Evolutionary conservation across 2,329 filamentous ascomycete species (phyloP), one percentile per base, ranked within the genome.

Genomic region (Hypocreales sp.): DNA sequence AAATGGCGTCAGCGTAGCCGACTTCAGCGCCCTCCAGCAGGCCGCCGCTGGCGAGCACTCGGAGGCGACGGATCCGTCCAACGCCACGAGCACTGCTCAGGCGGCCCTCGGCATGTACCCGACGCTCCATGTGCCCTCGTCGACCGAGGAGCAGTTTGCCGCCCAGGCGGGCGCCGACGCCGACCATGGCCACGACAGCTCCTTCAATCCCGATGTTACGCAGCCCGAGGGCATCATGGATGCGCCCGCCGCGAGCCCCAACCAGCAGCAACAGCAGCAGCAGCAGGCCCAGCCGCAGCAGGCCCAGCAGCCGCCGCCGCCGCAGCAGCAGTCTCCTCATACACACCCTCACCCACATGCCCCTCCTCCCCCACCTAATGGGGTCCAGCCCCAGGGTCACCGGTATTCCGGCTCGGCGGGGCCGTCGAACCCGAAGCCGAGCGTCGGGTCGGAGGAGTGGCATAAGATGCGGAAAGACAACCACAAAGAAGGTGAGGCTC

Each of bases 401-500:
- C 41, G 48, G 34, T 61, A 54, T 38, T 46, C 51, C 19, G 42
- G 46, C 10, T 41, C 51, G 8, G 37, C 56, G 8, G 40, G 60
- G 37, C 52, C 58, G 38, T 51, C 60, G 30, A 53, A 49, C 37
- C 56, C 66, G 31, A 95, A 94, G 53, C 86, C 86, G 7, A 72
- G 77, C 6, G 90, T 95, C n/a, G 90, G 90, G 3, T 90, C 84
- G 2, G 83, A 92, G 29, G 87, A 95, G 53, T 98, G 90, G 90
- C 90, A 98, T 52, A 92, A 92, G 51, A 76, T 92, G 43, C 74
- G 90, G 35, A 90, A 92, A 49, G 87, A 95, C 45, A 98, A 95
- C 38, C 90, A 98, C 59, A 98, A 98, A 69, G 87, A 95, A 66
- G 90, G 87, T 90, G 56, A 46, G 68, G 19, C 8, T 10, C 11